Base-by-base conservation (phyloP, 2,329 filamentous ascomycete genomes). In the Bimuria novae-zelandiae region DNA sequence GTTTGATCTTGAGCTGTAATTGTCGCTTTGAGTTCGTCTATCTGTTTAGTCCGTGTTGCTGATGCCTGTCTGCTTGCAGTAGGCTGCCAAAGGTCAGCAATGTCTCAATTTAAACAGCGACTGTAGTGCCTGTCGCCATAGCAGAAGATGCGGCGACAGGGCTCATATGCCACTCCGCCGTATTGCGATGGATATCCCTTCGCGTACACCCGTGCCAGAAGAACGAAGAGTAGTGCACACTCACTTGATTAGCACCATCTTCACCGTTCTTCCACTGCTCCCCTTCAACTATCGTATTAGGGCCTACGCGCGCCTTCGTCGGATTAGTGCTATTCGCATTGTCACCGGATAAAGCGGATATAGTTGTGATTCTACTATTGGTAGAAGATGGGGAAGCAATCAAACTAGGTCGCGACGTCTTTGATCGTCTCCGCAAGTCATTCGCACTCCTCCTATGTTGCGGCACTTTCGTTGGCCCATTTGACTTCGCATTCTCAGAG, bases 1-100 rank as follows among this genome's bases (percentile, higher is more conserved):
- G 64, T 69, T 32, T 67, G 60, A 27, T 71, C 63, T 52, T 70
- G 71, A 12, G 63, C 63, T 6, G 63, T 57, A 30, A 70, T 65
- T 6, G 65, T 71, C 22, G 62, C 55, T 36, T 69, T 67, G 10
- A 67, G 49, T 39, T 72, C 64, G 7, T 72, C 64, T 25, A 62
- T 51, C 29, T 64, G 64, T 41, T 57, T n/a, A n/a, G n/a, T 61
- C 23, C 55, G 61, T 36, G 51, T 51, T 14, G 55, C 50, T 46
- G 56, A 57, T 7, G 56, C 58, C 12, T 57, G 56, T 12, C 60
- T 58, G 14, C 39, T 53, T 32, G 51, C 50, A 7, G 53, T 45
- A 59, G 57, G 45, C 69, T 72, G 47, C 42, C 23, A 22, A 5
- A 16, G 8, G 30, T 62, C 25, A 62, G 53, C 23, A 45, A 41